phyloP scores from a whole-genome alignment of 2,329 filamentous ascomycete genomes.

The Diaporthe ampelina region DNA sequence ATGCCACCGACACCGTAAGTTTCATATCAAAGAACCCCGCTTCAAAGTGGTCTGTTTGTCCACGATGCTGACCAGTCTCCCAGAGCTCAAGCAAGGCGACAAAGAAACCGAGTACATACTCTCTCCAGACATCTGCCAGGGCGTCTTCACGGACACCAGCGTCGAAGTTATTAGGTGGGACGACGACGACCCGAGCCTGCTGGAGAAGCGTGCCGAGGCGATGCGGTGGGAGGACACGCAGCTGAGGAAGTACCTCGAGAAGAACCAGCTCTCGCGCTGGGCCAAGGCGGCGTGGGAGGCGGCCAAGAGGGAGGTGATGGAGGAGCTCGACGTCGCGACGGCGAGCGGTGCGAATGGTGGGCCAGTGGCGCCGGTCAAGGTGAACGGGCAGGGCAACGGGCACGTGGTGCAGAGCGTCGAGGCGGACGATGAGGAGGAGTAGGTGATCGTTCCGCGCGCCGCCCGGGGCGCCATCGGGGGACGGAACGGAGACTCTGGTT shows the following conservation, averaged over 20 bases:
- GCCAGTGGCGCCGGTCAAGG: constrained; percentile 24
- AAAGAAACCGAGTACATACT: constrained; percentile 60
- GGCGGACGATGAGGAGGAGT: constrained; percentile 33
- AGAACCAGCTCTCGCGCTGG: constrained; percentile 80
- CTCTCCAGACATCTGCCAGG: constrained; percentile 67
- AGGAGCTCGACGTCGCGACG: constrained; percentile 24
- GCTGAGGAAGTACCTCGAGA: constrained; percentile 75
- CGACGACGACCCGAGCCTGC: constrained; percentile 72
- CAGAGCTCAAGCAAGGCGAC: constrained; percentile 51
- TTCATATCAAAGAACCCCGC: neutral
- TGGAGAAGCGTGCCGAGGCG: constrained; percentile 77
- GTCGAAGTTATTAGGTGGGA: constrained; percentile 68
- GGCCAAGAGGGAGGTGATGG: constrained; percentile 47
- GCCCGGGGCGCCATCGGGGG: neutral
- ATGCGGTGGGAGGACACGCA: constrained; percentile 80
- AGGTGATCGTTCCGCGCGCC: neutral
- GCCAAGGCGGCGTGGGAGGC: constrained; percentile 55
- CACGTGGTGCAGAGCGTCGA: constrained; percentile 37
- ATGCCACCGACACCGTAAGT: constrained; percentile 76
- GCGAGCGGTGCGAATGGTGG: constrained; percentile 35
- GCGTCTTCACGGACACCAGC: constrained; percentile 72
- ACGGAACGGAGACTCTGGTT: neutral
- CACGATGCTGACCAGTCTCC: constrained; percentile 49
- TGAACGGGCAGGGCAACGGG: constrained; percentile 32
- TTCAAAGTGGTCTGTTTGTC: neutral